Percentiles rank a stretch among this genome's conserved stretches.
Conservation (phyloP, 257 asterid species). For the Fraxinus excelsior region DNA sequence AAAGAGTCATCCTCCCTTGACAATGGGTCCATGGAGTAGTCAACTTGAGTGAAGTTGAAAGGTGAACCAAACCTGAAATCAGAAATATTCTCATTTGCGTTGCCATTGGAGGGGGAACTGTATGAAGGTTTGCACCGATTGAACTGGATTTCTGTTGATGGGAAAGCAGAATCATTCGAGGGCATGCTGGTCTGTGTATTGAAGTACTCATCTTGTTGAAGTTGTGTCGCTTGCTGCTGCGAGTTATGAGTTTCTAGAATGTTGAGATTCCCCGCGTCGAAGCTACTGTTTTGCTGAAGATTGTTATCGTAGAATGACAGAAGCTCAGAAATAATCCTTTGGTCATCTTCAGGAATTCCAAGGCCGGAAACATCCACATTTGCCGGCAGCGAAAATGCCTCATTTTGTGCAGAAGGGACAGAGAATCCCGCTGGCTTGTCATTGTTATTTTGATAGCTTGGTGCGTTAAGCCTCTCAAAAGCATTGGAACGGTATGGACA, state of each 20-base stretch:
- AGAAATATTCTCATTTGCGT: slow-evolving; percentile 26
- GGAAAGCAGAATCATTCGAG: slow-evolving; percentile 26
- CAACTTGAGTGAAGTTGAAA: slow-evolving; percentile 37
- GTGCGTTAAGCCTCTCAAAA: slow-evolving; percentile 21
- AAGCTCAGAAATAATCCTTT: slow-evolving; percentile 46
- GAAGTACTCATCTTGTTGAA: slow-evolving; percentile 30
- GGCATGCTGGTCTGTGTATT: slow-evolving; percentile 30
- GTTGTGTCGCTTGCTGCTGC: slow-evolving; percentile 32
- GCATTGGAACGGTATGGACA: slow-evolving; percentile 46
- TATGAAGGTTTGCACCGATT: slow-evolving; percentile 30
- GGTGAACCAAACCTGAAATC: slow-evolving; percentile 51
- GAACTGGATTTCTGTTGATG: slow-evolving; percentile 39
- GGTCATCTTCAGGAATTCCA: slow-evolving; percentile 54
- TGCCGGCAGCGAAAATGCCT: slow-evolving; percentile 17
- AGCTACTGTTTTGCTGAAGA: slow-evolving; percentile 26
- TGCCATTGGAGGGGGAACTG: slow-evolving; percentile 32
- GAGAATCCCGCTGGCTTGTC: slow-evolving; percentile 27
- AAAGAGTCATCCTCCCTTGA: slow-evolving; percentile 42
- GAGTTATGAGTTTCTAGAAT: slow-evolving; percentile 24
- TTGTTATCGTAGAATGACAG: slow-evolving; percentile 45
- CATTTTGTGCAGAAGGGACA: slow-evolving; percentile 22
- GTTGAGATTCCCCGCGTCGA: slow-evolving; percentile 29
- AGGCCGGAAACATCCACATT: slow-evolving; percentile 34
- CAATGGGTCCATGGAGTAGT: slow-evolving; percentile 39
- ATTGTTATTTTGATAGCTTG: slow-evolving; percentile 30